phyloP scores from a whole-genome alignment of 2,329 filamentous ascomycete genomes.

The Rhytidhysteron rufulum region DNA sequence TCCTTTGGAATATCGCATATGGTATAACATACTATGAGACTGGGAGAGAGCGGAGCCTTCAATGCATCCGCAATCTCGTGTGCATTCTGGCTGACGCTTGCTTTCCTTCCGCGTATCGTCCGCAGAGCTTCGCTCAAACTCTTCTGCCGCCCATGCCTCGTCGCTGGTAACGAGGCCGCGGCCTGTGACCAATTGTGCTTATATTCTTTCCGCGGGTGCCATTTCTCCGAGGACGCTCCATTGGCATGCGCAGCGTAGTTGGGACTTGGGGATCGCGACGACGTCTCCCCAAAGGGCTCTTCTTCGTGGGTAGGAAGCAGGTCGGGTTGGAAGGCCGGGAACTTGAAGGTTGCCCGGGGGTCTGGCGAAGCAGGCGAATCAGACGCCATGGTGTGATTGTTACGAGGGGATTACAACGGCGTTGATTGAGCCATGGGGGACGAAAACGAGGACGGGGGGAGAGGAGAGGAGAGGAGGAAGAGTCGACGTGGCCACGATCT shows the following conservation, averaged over 20 bases:
- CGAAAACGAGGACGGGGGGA: neutral
- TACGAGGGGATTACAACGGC: neutral
- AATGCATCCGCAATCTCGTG: constrained; percentile 90
- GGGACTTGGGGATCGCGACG: constrained; percentile 31
- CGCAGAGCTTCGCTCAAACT: constrained; percentile 85
- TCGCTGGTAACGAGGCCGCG: constrained; percentile 21
- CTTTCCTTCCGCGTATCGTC: constrained; percentile 74
- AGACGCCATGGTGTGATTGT: constrained; percentile 19
- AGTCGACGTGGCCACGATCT: constrained; percentile 2
- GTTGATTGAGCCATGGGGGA: constrained; percentile 27
- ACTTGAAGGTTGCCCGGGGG: constrained; percentile 39
- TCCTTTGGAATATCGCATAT: constrained; percentile 1
- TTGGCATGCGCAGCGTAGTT: constrained; percentile 18
- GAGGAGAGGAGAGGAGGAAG: constrained; percentile 11
- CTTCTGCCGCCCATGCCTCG: constrained; percentile 68
- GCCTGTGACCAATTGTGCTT: constrained; percentile 43
- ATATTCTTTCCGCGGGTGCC: constrained; percentile 58
- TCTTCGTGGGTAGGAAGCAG: constrained; percentile 36
- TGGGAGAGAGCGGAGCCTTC: constrained; percentile 83
- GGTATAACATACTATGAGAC: constrained; percentile 70
- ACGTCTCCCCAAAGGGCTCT: constrained; percentile 29
- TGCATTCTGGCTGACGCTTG: constrained; percentile 86
- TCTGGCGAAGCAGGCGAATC: constrained; percentile 24
- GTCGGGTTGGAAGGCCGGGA: constrained; percentile 44
- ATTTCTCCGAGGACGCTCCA: constrained; percentile 48